Conservation (phyloP, 371 early-diverging fungal genomes). For the Cladochytrium tenue region DNA sequence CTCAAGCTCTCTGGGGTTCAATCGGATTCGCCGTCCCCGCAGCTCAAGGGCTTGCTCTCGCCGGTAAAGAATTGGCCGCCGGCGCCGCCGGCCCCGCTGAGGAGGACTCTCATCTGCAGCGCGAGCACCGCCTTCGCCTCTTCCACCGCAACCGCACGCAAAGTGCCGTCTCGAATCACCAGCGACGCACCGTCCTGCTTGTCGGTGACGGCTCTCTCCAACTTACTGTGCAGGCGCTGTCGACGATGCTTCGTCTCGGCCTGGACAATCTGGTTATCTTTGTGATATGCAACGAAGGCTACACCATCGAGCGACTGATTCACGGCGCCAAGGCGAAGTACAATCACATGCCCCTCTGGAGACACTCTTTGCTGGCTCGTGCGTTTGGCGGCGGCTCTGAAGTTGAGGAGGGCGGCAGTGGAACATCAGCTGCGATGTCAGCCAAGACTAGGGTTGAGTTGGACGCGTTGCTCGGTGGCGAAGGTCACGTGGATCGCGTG, state of each 20-base stretch:
- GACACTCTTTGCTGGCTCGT: slow-evolving; percentile 32
- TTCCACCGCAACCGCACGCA: not conserved
- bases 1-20: not conserved
- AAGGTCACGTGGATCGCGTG: slow-evolving; percentile 3
- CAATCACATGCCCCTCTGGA: slow-evolving; percentile 54
- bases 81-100: not conserved
- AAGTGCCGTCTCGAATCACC: slow-evolving; percentile 29
- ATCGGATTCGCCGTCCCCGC: slow-evolving; percentile 1
- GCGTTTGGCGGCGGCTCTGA: slow-evolving; percentile 46
- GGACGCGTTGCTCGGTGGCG: slow-evolving; percentile 13
- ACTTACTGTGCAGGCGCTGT: slow-evolving; percentile 49
- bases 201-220: slow-evolving; percentile 61
- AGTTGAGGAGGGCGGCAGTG: slow-evolving; percentile 1
- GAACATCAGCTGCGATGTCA: not conserved
- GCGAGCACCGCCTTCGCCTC: not conserved
- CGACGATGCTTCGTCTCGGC: slow-evolving; percentile 53
- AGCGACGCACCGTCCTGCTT: slow-evolving; percentile 44
- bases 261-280: slow-evolving; percentile 45
- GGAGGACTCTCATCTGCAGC: not conserved
- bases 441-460: not conserved
- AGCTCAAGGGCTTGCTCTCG: not conserved
- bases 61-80: not conserved
- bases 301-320: slow-evolving; percentile 53
- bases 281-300: slow-evolving; percentile 57
- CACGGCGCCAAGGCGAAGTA: slow-evolving; percentile 50